Evolutionary conservation across 2,329 filamentous ascomycete genomes (phyloP).

Genomic region (Claviceps monticola): DNA sequence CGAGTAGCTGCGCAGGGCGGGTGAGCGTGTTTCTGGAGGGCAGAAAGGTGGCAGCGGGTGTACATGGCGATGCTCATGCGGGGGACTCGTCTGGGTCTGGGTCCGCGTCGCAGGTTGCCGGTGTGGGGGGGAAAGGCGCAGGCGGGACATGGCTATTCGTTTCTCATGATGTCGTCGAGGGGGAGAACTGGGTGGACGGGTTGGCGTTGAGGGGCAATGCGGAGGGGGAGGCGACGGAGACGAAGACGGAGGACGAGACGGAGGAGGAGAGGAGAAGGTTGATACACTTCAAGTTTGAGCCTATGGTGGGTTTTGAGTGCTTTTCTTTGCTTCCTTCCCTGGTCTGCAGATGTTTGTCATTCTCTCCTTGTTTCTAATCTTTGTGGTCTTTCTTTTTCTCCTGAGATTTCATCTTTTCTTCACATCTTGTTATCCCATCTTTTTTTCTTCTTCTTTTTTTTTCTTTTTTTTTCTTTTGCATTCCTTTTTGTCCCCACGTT

Average conservation of each 20-base stretch:
- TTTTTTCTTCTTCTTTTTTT: no score
- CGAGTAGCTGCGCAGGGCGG: constrained; percentile 82
- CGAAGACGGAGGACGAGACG: background rate
- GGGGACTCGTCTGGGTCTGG: background rate
- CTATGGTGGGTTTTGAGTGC: constrained; percentile 53
- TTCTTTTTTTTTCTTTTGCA: no score
- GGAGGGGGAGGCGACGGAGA: background rate
- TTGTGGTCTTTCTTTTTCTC: background rate
- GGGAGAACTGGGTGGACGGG: constrained; percentile 17
- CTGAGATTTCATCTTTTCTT: no score
- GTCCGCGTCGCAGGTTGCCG: constrained; percentile 28
- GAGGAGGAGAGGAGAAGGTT: constrained; percentile 25
- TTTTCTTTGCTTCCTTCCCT: background rate
- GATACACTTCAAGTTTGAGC: constrained; percentile 86
- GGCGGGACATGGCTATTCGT: constrained; percentile 79
- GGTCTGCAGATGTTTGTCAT: constrained; percentile 21
- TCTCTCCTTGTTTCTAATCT: constrained; percentile 20
- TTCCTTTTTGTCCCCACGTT: no score
- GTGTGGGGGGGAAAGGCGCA: constrained; percentile 71
- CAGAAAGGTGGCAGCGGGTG: constrained; percentile 24
- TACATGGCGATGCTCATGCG: background rate
- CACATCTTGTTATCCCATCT: no score
- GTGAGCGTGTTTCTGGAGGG: constrained; percentile 84
- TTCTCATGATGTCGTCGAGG: constrained; percentile 53
- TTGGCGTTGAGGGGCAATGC: constrained; percentile 12